A percentile compares a stretch with the other conserved stretches of the same genome.
Evolutionary conservation across 371 early-diverging fungal species (phyloP).

Genomic region (Capillidium rhysosporum): DNA sequence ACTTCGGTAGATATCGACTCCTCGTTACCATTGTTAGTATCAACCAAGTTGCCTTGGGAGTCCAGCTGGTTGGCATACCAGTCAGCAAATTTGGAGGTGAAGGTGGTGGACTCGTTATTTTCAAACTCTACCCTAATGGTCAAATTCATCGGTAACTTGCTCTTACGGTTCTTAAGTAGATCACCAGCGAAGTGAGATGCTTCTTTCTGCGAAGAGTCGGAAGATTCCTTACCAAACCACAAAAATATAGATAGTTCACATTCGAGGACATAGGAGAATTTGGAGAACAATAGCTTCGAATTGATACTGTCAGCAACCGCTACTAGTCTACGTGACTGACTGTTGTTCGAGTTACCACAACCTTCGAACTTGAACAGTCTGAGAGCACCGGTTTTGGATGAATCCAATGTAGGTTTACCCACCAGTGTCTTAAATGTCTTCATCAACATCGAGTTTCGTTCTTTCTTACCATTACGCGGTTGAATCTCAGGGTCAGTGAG

Average conservation of each 20-base stretch:
- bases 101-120: background rate
- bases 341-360: background rate
- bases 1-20: no score
- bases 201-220: background rate
- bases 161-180: background rate
- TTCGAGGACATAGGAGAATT: conserved; percentile 1
- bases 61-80: background rate
- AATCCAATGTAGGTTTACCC: no score
- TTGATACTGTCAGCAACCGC: background rate
- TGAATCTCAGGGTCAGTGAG: no score
- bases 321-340: background rate
- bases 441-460: no score
- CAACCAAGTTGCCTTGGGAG: background rate
- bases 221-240: background rate
- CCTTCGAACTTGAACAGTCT: background rate
- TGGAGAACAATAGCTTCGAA: background rate
- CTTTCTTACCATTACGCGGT: no score
- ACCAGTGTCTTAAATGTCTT: no score
- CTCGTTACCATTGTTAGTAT: background rate
- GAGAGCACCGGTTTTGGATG: background rate
- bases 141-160: background rate
- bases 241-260: conserved; percentile 1
- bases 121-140: conserved; percentile 4
- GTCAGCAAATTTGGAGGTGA: background rate
- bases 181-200: conserved; percentile 4